Conservation (phyloP, 768 basidiomycete species). For the Lactarius quietus region DNA sequence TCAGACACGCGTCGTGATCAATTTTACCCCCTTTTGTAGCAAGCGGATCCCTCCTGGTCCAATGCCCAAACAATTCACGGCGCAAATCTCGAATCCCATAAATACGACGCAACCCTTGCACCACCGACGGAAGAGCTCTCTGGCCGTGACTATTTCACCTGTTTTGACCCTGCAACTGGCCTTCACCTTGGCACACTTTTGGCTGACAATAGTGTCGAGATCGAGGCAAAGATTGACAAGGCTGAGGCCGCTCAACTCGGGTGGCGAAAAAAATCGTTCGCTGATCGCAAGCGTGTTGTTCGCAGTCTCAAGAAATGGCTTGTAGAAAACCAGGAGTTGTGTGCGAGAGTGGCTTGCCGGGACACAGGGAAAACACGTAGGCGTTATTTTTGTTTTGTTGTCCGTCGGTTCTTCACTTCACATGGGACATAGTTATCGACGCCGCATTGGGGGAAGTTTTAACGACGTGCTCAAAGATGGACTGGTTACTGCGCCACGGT, state of each 20-base stretch:
- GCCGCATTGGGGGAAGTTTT: constrained; percentile 93
- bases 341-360: constrained; percentile 83
- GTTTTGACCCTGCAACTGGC: constrained; percentile 88
- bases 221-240: constrained; percentile 61
- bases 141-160: constrained; percentile 73
- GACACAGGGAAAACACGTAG: constrained; percentile 94
- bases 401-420: background rate
- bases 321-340: constrained; percentile 82
- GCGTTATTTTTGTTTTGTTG: constrained; percentile 33
- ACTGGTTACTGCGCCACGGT: constrained; percentile 87
- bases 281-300: constrained; percentile 76
- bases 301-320: constrained; percentile 90
- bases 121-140: constrained; percentile 42
- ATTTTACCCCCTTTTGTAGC: background rate
- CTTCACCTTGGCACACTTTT: constrained; percentile 75
- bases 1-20: constrained; percentile 3
- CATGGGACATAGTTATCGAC: constrained; percentile 65
- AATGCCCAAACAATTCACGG: constrained; percentile 50
- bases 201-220: constrained; percentile 71
- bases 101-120: constrained; percentile 49
- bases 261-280: constrained; percentile 78
- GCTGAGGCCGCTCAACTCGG: constrained; percentile 63
- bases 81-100: constrained; percentile 64
- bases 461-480: constrained; percentile 91
- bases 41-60: constrained; percentile 45